phyloP scores from a whole-genome alignment of 179 eudicot genomes.

The Spergularia azorica region DNA sequence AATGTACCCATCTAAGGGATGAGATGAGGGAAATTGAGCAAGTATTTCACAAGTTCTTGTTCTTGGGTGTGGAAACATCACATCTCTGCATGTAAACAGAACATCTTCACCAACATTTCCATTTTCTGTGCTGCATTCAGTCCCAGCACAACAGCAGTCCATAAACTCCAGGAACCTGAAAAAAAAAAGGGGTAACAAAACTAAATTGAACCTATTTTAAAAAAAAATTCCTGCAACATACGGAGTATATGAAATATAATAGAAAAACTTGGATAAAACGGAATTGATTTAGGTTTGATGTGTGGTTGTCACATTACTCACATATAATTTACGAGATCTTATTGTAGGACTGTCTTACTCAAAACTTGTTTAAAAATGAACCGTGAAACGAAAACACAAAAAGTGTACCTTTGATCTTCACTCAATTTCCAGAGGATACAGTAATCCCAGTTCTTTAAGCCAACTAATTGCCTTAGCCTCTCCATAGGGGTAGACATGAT shows the following conservation, averaged over 20 bases:
- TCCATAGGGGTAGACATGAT: conserved; percentile 49
- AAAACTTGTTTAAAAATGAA: not conserved
- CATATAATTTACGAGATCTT: not conserved
- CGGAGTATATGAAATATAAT: not conserved
- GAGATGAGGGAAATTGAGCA: conserved; percentile 68
- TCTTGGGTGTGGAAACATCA: conserved; percentile 58
- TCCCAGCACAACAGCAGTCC: conserved; percentile 81
- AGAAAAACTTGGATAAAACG: not conserved
- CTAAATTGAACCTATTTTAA: not conserved
- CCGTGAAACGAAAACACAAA: not conserved
- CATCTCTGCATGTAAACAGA: conserved; percentile 68
- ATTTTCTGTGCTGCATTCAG: conserved; percentile 33
- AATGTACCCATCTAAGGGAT: conserved; percentile 68
- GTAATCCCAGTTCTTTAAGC: conserved; percentile 76
- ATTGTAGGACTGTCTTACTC: not conserved
- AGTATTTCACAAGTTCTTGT: conserved; percentile 68
- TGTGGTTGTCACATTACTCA: not conserved
- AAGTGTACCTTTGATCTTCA: conserved; percentile 77
- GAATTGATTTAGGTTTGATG: not conserved
- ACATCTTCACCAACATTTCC: conserved; percentile 38
- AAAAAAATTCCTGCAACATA: not conserved
- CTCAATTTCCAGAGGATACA: conserved; percentile 77
- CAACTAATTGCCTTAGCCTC: conserved; percentile 63
- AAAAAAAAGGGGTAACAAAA: conserved; percentile 3
- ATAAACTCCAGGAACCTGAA: conserved; percentile 74